Base-by-base conservation (phyloP, 768 basidiomycete species). In the Phylloporus rhodoxanthus region DNA sequence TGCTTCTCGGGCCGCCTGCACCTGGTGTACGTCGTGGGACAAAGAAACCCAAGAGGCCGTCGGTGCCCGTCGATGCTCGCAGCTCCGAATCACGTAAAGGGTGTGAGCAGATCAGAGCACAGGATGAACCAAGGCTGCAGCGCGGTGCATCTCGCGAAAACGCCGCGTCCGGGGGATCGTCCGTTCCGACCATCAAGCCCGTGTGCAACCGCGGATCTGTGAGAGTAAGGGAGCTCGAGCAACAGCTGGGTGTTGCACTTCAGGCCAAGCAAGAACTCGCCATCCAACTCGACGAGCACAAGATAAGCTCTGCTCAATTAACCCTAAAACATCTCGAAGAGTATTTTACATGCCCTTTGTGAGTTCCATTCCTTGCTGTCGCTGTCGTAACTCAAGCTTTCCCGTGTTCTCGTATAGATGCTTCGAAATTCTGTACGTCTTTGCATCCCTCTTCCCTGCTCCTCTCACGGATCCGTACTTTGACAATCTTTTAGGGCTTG, bases 291-390 rank as follows among this genome's bases (percentile, higher is more conserved):
- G 68, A 70, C 40, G 68, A 75, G 26, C 69, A 70, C 38, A 74
- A 77, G 51, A 62, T 52, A 2, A 49, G 28, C 5, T 25, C 41
- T 26, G 45, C 47, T 58, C 19, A 69, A 69, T 65, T 70, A 29
- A 69, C 68, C n/a, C 64, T 84, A 44, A 69, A 66, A 14, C 72
- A 81, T 51, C 69, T 84, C 0, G 81, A 83, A 55, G 82, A 81
- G 33, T 74, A 78, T 62, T 84, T 82, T 53, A 76, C 75, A n/a
- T 87, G 82, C 63, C 68, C 81, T 8, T 59, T 82, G 83, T 85
- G 61, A 58, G 82, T 66, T 41, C 28, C 39, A 33, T 49, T 40
- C 15, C 46, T 52, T 38, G 32, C n/a, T 37, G 10, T 41, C 26
- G 44, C 32, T 55, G 9, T 49, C 48, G 43, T 48, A 48, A 53